Evolutionary conservation across 2,329 filamentous ascomycete genomes (phyloP), one percentile per base, ranked within the genome.

Genomic region (Tolypocladium ovalisporum): DNA sequence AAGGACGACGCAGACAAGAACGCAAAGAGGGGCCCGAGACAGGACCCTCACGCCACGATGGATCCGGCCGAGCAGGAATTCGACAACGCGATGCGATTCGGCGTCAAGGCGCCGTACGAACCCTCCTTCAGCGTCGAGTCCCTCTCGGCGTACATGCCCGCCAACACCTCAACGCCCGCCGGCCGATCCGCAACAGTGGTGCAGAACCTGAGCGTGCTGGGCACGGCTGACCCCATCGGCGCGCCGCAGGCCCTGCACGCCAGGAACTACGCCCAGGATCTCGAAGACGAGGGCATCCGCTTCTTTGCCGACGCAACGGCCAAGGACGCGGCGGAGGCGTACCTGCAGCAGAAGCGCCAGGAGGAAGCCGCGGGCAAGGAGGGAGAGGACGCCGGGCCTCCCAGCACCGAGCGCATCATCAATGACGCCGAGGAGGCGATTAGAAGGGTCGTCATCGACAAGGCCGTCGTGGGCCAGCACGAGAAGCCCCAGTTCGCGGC

Each of bases 391-490:
- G 55, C 35, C 29, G 22, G n/a, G 24, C 13, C 24, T 4, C 54
- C 59, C 13, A 52, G 36, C 52, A n/a, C 35, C 52, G 61, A 63
- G 35, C 64, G 64, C 29, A 65, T 71, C 47, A 65, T 76, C 34
- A 60, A 64, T 49, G 66, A 66, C 34, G 64, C 69, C 1, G 70
- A 73, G 54, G 68, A 73, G 57, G 63, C 66, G 1, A 60, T 75
- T 17, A 63, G 66, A 42, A 62, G 67, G 60, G 67, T 67, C 42
- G 65, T 76, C 22, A 47, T 70, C 34, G 65, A 71, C 29, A 60
- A 62, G 40, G 71, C 68, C 22, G 61, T 76, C 39, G 62, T 63
- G 55, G 75, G 75, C 0, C 64, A 70, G 64, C 67, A 75, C 60
- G 70, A 73, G 65, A 63, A 66, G 52, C 68, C 71, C 42, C 62